Percentiles rank a stretch among this genome's conserved stretches.
Conservation (phyloP, 495 filamentous ascomycete species). For the Penicillium riverlandense region DNA sequence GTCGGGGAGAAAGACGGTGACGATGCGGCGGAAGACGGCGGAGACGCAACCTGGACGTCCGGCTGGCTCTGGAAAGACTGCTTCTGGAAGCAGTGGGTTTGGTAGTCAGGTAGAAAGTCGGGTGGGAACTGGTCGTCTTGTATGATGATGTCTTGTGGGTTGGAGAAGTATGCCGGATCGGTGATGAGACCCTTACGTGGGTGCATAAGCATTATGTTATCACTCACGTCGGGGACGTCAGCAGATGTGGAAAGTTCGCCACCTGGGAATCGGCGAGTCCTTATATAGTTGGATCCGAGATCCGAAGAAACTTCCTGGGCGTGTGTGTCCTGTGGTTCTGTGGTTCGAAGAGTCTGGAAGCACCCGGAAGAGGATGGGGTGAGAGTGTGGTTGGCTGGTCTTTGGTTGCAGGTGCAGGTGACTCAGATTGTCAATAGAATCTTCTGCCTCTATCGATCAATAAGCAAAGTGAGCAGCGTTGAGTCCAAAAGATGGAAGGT, state of each 20-base stretch:
- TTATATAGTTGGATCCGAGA: slow-evolving; percentile 22
- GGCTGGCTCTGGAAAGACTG: slow-evolving; percentile 32
- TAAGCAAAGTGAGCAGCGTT: too few relatives aligned
- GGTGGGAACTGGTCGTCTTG: slow-evolving; percentile 39
- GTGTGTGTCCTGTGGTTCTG: neutral
- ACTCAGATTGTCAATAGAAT: too few relatives aligned
- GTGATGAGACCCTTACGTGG: slow-evolving; percentile 46
- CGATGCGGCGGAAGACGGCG: slow-evolving; percentile 34
- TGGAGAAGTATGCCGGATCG: slow-evolving; percentile 21
- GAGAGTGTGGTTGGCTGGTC: neutral
- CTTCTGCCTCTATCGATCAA: too few relatives aligned
- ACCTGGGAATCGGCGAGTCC: slow-evolving; percentile 23
- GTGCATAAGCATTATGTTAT: slow-evolving; percentile 41
- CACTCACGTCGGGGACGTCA: slow-evolving; percentile 26
- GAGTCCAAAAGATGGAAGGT: too few relatives aligned
- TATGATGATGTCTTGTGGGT: slow-evolving; percentile 33
- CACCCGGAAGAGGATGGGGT: neutral
- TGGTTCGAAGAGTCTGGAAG: neutral
- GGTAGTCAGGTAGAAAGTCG: slow-evolving; percentile 21
- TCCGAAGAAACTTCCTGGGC: neutral
- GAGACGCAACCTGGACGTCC: slow-evolving; percentile 29
- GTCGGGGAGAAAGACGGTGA: slow-evolving; percentile 36
- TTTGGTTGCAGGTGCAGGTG: too few relatives aligned
- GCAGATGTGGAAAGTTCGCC: slow-evolving; percentile 24
- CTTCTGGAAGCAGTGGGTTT: slow-evolving; percentile 20